These are phyloP conservation scores for Mycena venus DNA, from an alignment of 768 basidiomycete genomes.

Conservation along the genomic window DNA sequence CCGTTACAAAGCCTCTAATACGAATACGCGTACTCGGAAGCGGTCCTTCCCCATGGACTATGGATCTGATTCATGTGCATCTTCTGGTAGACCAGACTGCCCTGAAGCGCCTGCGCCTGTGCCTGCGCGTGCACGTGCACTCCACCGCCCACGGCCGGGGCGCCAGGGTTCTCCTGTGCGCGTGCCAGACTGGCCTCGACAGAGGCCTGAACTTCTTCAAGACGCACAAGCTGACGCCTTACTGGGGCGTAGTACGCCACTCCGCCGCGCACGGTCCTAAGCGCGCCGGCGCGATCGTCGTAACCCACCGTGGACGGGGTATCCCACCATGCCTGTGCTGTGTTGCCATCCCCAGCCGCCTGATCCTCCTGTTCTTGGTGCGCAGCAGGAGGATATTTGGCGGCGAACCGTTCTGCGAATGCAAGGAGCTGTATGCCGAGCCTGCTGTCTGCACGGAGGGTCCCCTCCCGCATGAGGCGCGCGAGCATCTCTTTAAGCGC, in stretches of 20 bases:
- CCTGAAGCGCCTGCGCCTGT: neutral
- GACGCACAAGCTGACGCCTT: neutral
- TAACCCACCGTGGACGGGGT: neutral
- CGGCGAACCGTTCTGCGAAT: neutral
- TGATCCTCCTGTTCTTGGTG: neutral
- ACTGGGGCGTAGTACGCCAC: neutral
- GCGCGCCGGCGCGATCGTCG: neutral
- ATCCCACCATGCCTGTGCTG: neutral
- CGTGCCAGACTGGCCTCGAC: neutral
- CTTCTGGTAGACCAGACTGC: conserved; percentile 2
- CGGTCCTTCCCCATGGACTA: no score
- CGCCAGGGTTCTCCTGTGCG: neutral
- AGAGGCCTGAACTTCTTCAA: neutral
- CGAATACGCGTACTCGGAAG: no score
- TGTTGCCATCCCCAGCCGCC: no score
- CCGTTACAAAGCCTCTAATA: no score
- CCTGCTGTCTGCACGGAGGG: neutral
- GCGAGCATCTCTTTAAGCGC: neutral
- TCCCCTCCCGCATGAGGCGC: neutral
- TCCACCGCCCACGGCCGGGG: neutral
- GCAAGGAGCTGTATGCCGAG: neutral
- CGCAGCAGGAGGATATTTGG: neutral
- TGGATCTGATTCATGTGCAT: neutral
- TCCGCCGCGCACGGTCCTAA: neutral
- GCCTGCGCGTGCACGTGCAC: no score